Evolutionary conservation across 169 alveolate species (phyloP).

Genomic region (Besnoitia besnoiti): DNA sequence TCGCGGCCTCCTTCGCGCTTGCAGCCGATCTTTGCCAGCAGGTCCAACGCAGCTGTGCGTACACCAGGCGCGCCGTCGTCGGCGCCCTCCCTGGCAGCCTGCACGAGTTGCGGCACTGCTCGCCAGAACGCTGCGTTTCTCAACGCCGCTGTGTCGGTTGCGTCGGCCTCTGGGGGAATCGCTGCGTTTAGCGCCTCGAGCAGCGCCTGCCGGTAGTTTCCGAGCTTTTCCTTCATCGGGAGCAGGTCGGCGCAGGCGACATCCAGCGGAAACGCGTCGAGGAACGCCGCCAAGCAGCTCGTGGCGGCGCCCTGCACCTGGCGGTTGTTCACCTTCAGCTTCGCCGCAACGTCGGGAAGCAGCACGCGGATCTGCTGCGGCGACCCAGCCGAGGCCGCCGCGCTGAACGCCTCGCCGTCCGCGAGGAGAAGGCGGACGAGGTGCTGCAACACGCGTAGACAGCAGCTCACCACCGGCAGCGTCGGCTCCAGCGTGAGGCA

Average conservation of each 20-base stretch:
- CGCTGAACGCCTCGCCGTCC: background rate
- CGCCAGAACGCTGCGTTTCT: constrained; percentile 21
- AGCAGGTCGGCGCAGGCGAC: constrained; percentile 65
- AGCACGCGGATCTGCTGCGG: constrained; percentile 58
- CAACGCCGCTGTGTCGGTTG: background rate
- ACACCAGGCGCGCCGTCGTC: constrained; percentile 67
- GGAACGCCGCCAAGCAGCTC: constrained; percentile 51
- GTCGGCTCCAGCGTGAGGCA: constrained; percentile 61
- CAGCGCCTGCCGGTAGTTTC: constrained; percentile 55
- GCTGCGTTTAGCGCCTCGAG: constrained; percentile 64
- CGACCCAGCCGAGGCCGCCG: background rate
- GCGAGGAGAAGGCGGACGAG: constrained; percentile 64
- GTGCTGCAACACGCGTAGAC: constrained; percentile 60
- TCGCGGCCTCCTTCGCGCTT: constrained; percentile 41
- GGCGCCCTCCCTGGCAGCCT: constrained; percentile 63
- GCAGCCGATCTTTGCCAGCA: constrained; percentile 52
- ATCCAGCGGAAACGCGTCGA: constrained; percentile 47
- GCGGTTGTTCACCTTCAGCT: constrained; percentile 67
- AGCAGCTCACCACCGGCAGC: constrained; percentile 67
- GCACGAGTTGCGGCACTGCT: constrained; percentile 54
- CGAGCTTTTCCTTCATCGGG: constrained; percentile 63
- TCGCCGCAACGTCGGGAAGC: constrained; percentile 59
- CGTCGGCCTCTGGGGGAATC: background rate
- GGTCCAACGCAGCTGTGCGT: constrained; percentile 61
- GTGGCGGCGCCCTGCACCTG: constrained; percentile 67